Evolutionary conservation across 306 rosid genomes (phyloP).

Genomic region (Quercus parvula): DNA sequence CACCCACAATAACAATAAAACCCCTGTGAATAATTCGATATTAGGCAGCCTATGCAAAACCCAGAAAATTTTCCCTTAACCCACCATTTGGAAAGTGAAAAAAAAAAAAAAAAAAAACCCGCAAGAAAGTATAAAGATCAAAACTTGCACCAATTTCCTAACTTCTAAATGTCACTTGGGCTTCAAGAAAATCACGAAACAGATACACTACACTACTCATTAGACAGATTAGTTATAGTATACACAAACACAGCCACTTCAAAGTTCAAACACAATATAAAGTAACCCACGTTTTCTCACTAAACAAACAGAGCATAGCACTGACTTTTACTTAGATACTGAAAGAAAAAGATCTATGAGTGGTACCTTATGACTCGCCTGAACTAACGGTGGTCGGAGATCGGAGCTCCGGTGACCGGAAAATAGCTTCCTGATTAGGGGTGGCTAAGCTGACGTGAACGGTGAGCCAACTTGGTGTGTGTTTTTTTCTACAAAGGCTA

Average conservation of each 20-base stretch:
- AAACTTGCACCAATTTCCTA: not conserved
- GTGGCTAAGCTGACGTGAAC: not conserved
- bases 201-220: not conserved
- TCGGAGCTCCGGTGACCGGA: slow-evolving; percentile 11
- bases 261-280: not conserved
- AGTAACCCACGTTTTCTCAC: not conserved
- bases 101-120: not conserved
- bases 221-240: not conserved
- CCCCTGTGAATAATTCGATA: not conserved
- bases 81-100: not conserved
- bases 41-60: not conserved
- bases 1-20: not conserved
- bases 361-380: not conserved
- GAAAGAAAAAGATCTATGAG: not conserved
- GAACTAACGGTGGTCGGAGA: not conserved
- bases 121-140: not conserved
- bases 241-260: not conserved
- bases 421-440: not conserved
- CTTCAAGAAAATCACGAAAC: not conserved
- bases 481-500: not conserved
- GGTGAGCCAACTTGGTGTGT: not conserved
- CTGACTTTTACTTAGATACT: not conserved
- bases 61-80: not conserved
- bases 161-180: not conserved
- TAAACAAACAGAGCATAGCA: not conserved